Evolutionary conservation across 139 green algal species (phyloP), one percentile per base, ranked within the genome.

Genomic region (Dunaliella primolecta): DNA sequence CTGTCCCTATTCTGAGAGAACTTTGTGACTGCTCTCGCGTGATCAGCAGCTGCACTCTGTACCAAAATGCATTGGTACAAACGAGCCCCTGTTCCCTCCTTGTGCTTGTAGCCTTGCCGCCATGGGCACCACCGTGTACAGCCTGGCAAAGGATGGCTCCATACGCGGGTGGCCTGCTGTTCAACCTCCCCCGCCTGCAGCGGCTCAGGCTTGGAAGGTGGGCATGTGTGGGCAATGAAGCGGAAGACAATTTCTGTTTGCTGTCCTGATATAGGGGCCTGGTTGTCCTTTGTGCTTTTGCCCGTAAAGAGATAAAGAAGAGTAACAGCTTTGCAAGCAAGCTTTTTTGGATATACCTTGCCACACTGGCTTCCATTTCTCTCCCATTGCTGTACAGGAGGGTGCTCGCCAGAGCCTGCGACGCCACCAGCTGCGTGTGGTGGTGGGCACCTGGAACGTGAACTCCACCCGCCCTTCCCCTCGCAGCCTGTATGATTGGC

Each of bases 391-490:
- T 72, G 20, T 75, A 72, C 86, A 93, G 91, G 81, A 78, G 29
- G 74, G 64, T 33, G 29, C 94, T 80, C 81, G 72, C 84, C 78
- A 75, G 1, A 78, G 84, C 15, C 82, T 94, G 32, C 76, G 71
- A 31, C 82, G 74, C 0, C 82, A 91, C 55, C 78, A 56, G 34
- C 74, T 97, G 80, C 84, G 86, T 57, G 83, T 96, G 78, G 86
- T 97, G 36, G 89, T 87, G 23, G 88, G 94, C 36, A 98, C 95
- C 23, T 98, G 95, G 95, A 98, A 98, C 83, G 94, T 97, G 25
- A 94, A 94, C 55, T 89, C 97, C 91, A 90, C 33, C 31, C 81
- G 77, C 34, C 85, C 88, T 70, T 74, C 33, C 33, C 75, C 34
- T n/a, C 85, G 57, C 80, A 93, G 86, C 29, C 37, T 95, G 46